These are phyloP conservation scores for Actinidia polygama DNA, from an alignment of 179 eudicot genomes.

Conservation along the genomic window DNA sequence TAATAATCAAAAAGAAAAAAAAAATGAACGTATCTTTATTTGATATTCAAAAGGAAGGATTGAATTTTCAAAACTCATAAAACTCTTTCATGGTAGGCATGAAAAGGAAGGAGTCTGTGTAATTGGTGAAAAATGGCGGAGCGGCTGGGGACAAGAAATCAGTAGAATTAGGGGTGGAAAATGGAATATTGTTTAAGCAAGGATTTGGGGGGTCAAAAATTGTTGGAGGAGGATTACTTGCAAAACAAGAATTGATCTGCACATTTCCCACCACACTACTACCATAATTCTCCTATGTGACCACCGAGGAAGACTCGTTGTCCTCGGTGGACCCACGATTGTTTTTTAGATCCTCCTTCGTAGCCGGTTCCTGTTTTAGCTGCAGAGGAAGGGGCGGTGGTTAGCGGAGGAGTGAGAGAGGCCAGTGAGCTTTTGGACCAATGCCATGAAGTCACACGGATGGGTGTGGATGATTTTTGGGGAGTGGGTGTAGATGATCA, in stretches of 20 bases:
- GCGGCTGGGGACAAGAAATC: constrained; percentile 17
- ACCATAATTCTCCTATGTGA: constrained; percentile 21
- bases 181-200: constrained; percentile 33
- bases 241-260: constrained; percentile 27
- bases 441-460: constrained; percentile 50
- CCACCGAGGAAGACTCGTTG: constrained; percentile 21
- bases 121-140: constrained; percentile 24
- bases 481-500: constrained; percentile 52
- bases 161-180: constrained; percentile 21
- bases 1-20: too few relatives aligned
- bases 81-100: constrained; percentile 33
- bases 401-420: constrained; percentile 2
- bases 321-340: background rate
- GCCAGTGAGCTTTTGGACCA: constrained; percentile 53
- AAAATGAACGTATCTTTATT: background rate
- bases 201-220: constrained; percentile 28
- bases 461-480: constrained; percentile 50
- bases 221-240: background rate
- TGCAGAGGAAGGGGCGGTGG: background rate
- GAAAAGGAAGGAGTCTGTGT: constrained; percentile 24
- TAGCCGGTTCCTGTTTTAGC: constrained; percentile 5
- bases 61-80: constrained; percentile 24
- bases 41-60: background rate
- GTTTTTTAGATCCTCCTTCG: background rate
- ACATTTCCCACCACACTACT: constrained; percentile 20